phyloP scores from a whole-genome alignment of 2,329 filamentous ascomycete species.

The Botrytis sinoallii region DNA sequence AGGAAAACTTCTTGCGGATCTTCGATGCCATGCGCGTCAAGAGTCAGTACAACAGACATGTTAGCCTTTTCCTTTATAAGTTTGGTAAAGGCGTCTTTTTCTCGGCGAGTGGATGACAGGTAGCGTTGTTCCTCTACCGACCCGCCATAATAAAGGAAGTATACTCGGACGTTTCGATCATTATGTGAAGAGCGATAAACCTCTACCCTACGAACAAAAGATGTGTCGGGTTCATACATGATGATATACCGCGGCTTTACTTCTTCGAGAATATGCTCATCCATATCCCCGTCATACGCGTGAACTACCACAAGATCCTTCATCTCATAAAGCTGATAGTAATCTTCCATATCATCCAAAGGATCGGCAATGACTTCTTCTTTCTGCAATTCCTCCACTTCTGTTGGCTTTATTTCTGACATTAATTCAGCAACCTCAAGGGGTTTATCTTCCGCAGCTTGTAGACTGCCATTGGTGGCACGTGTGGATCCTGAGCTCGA shows the following conservation, averaged over 20 bases:
- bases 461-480: slow-evolving; percentile 69
- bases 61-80: slow-evolving; percentile 90
- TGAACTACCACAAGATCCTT: slow-evolving; percentile 84
- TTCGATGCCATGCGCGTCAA: slow-evolving; percentile 64
- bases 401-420: slow-evolving; percentile 77
- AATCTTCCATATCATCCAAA: slow-evolving; percentile 86
- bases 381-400: slow-evolving; percentile 72
- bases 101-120: slow-evolving; percentile 80
- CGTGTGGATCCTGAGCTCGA: slow-evolving; percentile 57
- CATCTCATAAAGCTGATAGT: slow-evolving; percentile 89
- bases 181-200: slow-evolving; percentile 94
- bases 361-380: slow-evolving; percentile 74
- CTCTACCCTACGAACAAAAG: slow-evolving; percentile 91
- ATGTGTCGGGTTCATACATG: slow-evolving; percentile 96
- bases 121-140: slow-evolving; percentile 96
- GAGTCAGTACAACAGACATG: slow-evolving; percentile 86
- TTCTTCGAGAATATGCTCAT: slow-evolving; percentile 95
- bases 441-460: slow-evolving; percentile 78
- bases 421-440: slow-evolving; percentile 78
- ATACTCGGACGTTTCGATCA: slow-evolving; percentile 83
- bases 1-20: slow-evolving; percentile 91
- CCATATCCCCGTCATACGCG: slow-evolving; percentile 91
- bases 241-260: slow-evolving; percentile 90
- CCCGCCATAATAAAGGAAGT: slow-evolving; percentile 93
- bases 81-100: slow-evolving; percentile 94